Evolutionary conservation across 2,329 filamentous ascomycete species (phyloP), one percentile per base, ranked within the genome.

Genomic region (Xylaria sp.): DNA sequence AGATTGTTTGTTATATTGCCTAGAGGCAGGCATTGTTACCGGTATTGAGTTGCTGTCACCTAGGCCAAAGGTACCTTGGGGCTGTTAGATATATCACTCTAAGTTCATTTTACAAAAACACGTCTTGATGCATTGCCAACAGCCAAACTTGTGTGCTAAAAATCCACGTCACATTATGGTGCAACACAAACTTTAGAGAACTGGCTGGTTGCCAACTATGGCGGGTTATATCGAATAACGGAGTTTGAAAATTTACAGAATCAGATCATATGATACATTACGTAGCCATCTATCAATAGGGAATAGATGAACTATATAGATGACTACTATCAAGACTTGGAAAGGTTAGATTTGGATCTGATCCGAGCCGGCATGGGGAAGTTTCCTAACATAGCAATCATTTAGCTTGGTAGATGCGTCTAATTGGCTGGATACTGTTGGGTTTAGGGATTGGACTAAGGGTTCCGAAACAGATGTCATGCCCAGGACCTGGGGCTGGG

Each of bases 341-440:
- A 17, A 17, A 19, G 42, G n/a, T 45, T 45, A 11, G 21, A 51
- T 51, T 17, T 14, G 24, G 48, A 51, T 51, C 48, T 27, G 11
- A 30, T 11, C n/a, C 17, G 4, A 55, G 17, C 17, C 36, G 27
- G 11, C 27, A 32, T 30, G 50, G 24, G 21, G 24, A 47, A 27
- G 51, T 69, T 69, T 67, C 68, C 68, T 50, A 69, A 64, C 59
- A 17, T 21, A 61, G 68, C 60, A 69, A 67, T 64, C 60, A 45
- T 61, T 48, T 34, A 64, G 34, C 61, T 21, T 17, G 17, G 21
- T 3, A 34, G 50, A 17, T 36, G 51, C 3, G 14, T 45, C 48
- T 65, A 32, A 69, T 69, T 69, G 68, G 64, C n/a, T 11, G 51
- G 45, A 19, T 55, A 36, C 30, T 54, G 27, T 47, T 17, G 5